Conservation (phyloP, 345 rosid genomes). For the Euphorbia pulcherrima region DNA sequence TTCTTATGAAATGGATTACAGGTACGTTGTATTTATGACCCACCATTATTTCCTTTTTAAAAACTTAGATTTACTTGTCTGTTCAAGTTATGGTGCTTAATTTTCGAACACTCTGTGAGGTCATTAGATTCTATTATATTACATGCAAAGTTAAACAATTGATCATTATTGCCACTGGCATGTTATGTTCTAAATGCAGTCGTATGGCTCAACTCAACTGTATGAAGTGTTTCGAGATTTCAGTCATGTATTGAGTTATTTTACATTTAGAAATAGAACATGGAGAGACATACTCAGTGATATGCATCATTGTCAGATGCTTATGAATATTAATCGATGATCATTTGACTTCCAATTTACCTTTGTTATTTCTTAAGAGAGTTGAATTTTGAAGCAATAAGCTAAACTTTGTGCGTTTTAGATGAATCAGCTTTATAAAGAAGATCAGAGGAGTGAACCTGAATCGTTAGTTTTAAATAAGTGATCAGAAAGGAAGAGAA, state of each 20-base stretch:
- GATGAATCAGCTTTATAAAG: neutral
- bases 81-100: slow-evolving; percentile 7
- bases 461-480: neutral
- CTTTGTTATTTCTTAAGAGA: neutral
- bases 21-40: slow-evolving; percentile 36
- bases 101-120: neutral
- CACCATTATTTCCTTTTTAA: neutral
- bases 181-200: neutral
- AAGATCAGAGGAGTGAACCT: neutral
- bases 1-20: slow-evolving; percentile 76
- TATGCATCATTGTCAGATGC: neutral
- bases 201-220: neutral
- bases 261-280: neutral
- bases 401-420: neutral
- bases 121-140: neutral
- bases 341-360: neutral
- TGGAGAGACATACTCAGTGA: neutral
- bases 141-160: neutral
- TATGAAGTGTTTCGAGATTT: neutral
- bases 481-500: neutral
- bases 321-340: neutral
- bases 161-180: neutral
- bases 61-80: neutral
- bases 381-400: neutral
- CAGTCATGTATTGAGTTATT: no score